Conservation (phyloP, 106 monocot genomes). For the Allium cepa region DNA sequence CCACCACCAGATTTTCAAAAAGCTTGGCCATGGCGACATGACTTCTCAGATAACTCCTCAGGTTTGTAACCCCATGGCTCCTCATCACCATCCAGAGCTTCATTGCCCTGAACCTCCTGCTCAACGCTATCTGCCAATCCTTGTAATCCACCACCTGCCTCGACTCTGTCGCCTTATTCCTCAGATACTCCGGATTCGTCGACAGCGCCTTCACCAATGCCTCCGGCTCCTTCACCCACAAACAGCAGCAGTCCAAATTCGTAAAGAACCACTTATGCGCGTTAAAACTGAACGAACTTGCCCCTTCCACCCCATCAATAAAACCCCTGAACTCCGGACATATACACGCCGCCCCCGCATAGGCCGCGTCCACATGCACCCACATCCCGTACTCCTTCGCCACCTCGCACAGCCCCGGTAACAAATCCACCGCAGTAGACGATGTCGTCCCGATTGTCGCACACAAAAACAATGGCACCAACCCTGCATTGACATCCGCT, state of each 20-base stretch:
- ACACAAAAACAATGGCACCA: conserved; percentile 39
- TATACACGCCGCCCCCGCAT: conserved; percentile 25
- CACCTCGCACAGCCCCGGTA: conserved; percentile 5
- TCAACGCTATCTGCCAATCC: conserved; percentile 51
- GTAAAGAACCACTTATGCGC: conserved; percentile 32
- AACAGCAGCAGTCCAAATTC: conserved; percentile 27
- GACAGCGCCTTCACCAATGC: conserved; percentile 9
- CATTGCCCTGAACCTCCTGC: conserved; percentile 38
- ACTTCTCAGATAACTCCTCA: conserved; percentile 17
- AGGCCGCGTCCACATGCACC: conserved; percentile 38
- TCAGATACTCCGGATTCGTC: conserved; percentile 37
- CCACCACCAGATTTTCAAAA: conserved; percentile 26
- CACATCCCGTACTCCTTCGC: conserved; percentile 26
- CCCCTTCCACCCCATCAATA: conserved; percentile 25
- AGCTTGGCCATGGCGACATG: conserved; percentile 45
- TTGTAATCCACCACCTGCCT: conserved; percentile 44
- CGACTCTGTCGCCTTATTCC: conserved; percentile 41
- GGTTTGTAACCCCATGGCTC: conserved; percentile 35
- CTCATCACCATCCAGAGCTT: conserved; percentile 51
- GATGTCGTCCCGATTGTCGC: conserved; percentile 55
- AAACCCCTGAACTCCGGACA: conserved; percentile 22
- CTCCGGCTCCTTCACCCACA: conserved; percentile 20
- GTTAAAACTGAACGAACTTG: conserved; percentile 22
- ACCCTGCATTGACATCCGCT: conserved; percentile 24
- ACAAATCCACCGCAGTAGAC: conserved; percentile 33